Base-by-base conservation (phyloP, 176 grass and related monocot species). In the Avena atlantica region DNA sequence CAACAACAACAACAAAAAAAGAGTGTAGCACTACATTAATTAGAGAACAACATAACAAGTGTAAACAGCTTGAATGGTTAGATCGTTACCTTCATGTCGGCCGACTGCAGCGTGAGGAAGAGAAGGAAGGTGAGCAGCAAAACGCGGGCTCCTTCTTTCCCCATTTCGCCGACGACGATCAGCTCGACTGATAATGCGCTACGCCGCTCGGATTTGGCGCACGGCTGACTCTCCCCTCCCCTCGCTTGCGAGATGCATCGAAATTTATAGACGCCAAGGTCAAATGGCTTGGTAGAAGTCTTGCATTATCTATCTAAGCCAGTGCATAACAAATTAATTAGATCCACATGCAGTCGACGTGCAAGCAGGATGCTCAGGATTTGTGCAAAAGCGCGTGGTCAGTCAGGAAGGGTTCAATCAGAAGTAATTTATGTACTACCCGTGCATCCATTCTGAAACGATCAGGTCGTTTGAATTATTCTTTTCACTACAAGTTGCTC, bases 221-320 rank as follows among this genome's bases (percentile, higher is more conserved):
- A 63, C 4, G 15, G 15, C 23, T 27, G 79, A 1, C 61, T 63
- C 23, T 19, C 40, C 37, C 59, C 23, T 19, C 40, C 37, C 59
- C 59, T 62, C 1, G 16, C 53, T 57, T 55, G 20, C 59, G 0
- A 24, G 0, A 24, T 62, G 59, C n/a, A 24, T 24, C 9, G 2
- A 8, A 31, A 76, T 81, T 81, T 86, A 81, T 90, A 89, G 37
- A 45, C 60, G 37, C 11, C 70, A 15, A 85, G 40, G 78, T 86
- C 88, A 85, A 77, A 68, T 42, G 31, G 13, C 79, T 21, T 21
- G 0, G 37, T 15, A 42, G 40, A 42, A 42, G 40, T 42, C 40
- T 42, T 1, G 40, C 40, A 42, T 42, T 42, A 8, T 42, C 8
- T 42, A 42, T 42, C 37, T 40, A 40, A 52, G 4, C 8, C 68